Evolutionary conservation across 2,329 filamentous ascomycete genomes (phyloP).

Genomic region (Westerdykella aurantiaca): DNA sequence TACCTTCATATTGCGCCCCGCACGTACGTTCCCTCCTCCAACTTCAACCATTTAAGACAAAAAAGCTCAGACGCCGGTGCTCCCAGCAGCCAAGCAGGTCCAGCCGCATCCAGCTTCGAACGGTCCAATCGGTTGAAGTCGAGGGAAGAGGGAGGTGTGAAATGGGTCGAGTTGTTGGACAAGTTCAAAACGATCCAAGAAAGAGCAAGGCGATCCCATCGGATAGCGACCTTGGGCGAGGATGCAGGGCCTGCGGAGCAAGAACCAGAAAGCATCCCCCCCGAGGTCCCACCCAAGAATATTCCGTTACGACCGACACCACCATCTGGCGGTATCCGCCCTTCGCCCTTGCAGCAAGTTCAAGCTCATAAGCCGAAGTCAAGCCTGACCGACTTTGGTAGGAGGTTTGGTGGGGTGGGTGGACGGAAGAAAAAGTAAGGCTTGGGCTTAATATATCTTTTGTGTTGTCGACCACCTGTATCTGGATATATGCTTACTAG

Average conservation of each 20-base stretch:
- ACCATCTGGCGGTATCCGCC: slow-evolving; percentile 17
- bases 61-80: slow-evolving; percentile 39
- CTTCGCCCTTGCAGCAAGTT: slow-evolving; percentile 14
- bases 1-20: slow-evolving; percentile 79
- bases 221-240: slow-evolving; percentile 41
- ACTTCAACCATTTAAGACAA: slow-evolving; percentile 37
- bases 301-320: slow-evolving; percentile 16
- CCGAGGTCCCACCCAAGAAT: slow-evolving; percentile 23
- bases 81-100: slow-evolving; percentile 28
- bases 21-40: slow-evolving; percentile 57
- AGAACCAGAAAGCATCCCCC: slow-evolving; percentile 27
- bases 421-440: slow-evolving; percentile 34
- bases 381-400: slow-evolving; percentile 41
- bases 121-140: slow-evolving; percentile 68
- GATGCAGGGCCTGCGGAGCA: slow-evolving; percentile 23
- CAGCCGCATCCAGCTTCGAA: slow-evolving; percentile 43
- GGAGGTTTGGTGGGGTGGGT: slow-evolving; percentile 39
- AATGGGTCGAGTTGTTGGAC: slow-evolving; percentile 88
- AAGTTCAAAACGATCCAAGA: slow-evolving; percentile 93
- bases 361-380: slow-evolving; percentile 33
- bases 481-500: neutral
- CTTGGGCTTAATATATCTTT: neutral
- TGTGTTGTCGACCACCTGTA: neutral
- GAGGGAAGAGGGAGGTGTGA: slow-evolving; percentile 76
- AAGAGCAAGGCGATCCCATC: slow-evolving; percentile 65